Evolutionary conservation across 257 asterid genomes (phyloP), one percentile per base, ranked within the genome.

Genomic region (Buddleja alternifolia): DNA sequence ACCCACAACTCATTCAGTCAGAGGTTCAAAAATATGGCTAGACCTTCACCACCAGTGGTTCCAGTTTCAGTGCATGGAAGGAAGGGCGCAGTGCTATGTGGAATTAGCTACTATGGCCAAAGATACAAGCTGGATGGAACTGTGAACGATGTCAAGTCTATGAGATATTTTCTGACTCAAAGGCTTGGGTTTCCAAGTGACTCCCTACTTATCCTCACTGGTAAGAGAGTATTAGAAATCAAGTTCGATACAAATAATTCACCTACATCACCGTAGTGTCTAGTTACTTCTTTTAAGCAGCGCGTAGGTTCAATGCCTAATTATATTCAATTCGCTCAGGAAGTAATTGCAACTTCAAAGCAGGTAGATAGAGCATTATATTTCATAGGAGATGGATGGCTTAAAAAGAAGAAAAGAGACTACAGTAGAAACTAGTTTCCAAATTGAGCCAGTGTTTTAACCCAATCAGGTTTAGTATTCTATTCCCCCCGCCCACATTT

Each of bases 51-150:
- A 53, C n/a, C n/a, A n/a, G 6, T 77, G 62, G 47, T 45, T 46
- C 73, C 86, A 21, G 57, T 40, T 50, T 54, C 86, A 14, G 75
- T 75, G 3, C 73, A 73, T 48, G 84, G 86, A 47, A 72, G 56
- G 69, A 86, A 79, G 69, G 76, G 95, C 53, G 92, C 92, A n/a
- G 81, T 84, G 59, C 65, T 85, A 42, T 88, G 95, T 73, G 93
- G 90, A 50, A 77, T 82, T 42, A 85, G 82, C 76, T 88, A 88
- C 77, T 60, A 81, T 10, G 88, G 87, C 8, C 83, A 82, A 67
- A 74, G 41, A 37, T 58, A 73, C 80, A 81, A 73, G 75, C 80
- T 88, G n/a, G 69, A 78, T 6, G 95, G 95, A 44, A 81, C 80
- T 20, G 75, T 85, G 62, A 85, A 88, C 36, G 95, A 88, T 53